Conservation (phyloP, 805 yeast species). For the Ogataea kodamae region DNA sequence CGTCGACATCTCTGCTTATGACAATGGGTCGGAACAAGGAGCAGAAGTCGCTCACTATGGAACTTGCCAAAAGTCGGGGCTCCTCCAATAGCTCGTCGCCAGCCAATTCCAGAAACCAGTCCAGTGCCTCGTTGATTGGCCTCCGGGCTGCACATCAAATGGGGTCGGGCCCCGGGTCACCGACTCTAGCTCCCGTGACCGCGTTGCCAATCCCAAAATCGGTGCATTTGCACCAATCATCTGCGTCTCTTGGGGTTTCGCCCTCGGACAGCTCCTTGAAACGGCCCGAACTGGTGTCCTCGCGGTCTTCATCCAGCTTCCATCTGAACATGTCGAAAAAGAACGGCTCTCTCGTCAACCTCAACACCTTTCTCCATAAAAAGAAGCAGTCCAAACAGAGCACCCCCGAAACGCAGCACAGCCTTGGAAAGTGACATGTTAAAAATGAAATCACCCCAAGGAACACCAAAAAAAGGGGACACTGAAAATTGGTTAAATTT, state of each 20-base stretch:
- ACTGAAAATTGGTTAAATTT: constrained; percentile 10
- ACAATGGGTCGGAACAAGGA: constrained; percentile 14
- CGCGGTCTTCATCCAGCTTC: constrained; percentile 20
- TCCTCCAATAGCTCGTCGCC: constrained; percentile 39
- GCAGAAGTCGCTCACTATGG: constrained; percentile 20
- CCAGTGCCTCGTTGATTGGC: constrained; percentile 29
- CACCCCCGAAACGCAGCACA: too few relatives aligned
- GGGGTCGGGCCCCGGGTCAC: constrained; percentile 7
- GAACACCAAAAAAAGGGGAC: constrained; percentile 11
- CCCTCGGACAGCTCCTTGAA: constrained; percentile 9
- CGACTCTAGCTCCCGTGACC: constrained; percentile 2
- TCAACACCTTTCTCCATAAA: constrained; percentile 22
- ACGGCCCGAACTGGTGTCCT: constrained; percentile 19
- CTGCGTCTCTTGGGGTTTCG: constrained; percentile 3
- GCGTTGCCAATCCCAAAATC: constrained; percentile 10
- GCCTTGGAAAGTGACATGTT: too few relatives aligned
- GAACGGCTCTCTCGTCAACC: constrained; percentile 25
- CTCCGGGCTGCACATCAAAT: constrained; percentile 9
- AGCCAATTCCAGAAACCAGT: constrained; percentile 36
- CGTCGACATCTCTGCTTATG: constrained; percentile 12
- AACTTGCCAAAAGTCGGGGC: constrained; percentile 32
- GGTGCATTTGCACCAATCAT: constrained; percentile 9
- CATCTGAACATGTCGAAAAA: constrained; percentile 21
- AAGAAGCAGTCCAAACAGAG: constrained; percentile 10
- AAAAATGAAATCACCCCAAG: constrained; percentile 19